Evolutionary conservation across 2,329 filamentous ascomycete species (phyloP), one percentile per base, ranked within the genome.

Genomic region (Fusarium udum): DNA sequence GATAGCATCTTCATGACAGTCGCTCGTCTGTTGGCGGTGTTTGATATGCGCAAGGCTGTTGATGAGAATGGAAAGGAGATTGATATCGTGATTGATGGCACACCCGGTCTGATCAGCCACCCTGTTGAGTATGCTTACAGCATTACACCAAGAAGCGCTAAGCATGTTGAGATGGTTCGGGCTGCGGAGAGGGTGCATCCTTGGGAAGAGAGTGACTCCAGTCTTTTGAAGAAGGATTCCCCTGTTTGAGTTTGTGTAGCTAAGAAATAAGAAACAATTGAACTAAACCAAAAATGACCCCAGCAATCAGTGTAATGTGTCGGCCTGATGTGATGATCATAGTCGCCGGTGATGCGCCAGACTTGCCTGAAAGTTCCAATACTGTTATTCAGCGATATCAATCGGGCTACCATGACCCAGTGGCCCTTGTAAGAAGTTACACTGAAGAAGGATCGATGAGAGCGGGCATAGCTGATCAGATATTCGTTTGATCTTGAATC

Each of bases 1-100:
- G 61, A 77, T 4, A 78, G 74, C 20, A 34, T 83, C 4, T 84
- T 80, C 59, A 59, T 84, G 32, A 82, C 65, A 3, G 69, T 83
- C 10, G 84, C 81, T 1, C 84, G 85, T 40, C 76, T 82, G 0
- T 77, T 90, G 8, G 80, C 87, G 0, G 84, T 84, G 0, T 89
- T 89, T 61, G 78, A 81, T 15, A 80, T 88, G 20, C 65, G 52
- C 18, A 77, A 75, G 56, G 74, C 76, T 3, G 55, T 78, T 9
- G 74, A 76, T 6, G 59, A 62, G 40, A 32, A 73, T 0, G 74
- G 76, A 32, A 61, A 46, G 14, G 67, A 72, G n/a, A 63, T 78
- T 15, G 72, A 78, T 8, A 53, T 67, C 6, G 52, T 70, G 12
- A 36, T 77, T 6, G 68, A 68, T 15, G 46, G 63, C 7, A 74